Evolutionary conservation across 2,329 filamentous ascomycete species (phyloP), one percentile per base, ranked within the genome.

Genomic region (Fusarium austroafricanum): DNA sequence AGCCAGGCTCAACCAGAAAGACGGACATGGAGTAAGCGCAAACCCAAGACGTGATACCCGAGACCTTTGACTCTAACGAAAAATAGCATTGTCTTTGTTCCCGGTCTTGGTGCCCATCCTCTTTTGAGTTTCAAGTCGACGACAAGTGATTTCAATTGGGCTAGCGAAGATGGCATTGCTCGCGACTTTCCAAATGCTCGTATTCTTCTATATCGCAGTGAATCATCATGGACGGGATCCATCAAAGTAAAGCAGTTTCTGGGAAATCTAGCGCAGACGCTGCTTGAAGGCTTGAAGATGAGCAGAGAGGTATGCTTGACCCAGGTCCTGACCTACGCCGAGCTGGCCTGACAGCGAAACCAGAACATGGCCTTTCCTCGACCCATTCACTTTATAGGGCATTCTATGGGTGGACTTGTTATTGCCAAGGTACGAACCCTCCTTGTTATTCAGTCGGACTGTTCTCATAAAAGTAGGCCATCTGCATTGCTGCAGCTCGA

Each of bases 401-500:
- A 82, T 37, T 80, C 79, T 20, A 83, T 82, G 81, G 81, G 81
- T 10, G 81, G 81, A 9, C 71, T 82, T 8, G 80, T 82, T 2
- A 75, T 82, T 31, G 79, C 81, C 12, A 82, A 82, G 65, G 81
- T 79, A 15, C 55, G 52, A 21, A 10, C 3, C 3, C 10, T 10
- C 2, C 2, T 9, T 8, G 5, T 18, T 15, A 1, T 2, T 21
- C 5, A 17, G 4, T 9, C 9, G 6, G 28, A 14, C 11, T 23
- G 28, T 8, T 31, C 55, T 70, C 0, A 71, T 11, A 10, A 3
- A 14, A 10, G 3, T 6, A 71, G 69, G 69, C 69, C 2, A 40
- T 78, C 14, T 72, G 63, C 3, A 65, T 80, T 3, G 78, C 79
- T 7, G 78, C 79, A 38, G 73, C 76, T 1, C 75, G 75, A 17